phyloP scores from a whole-genome alignment of 2,329 filamentous ascomycete species.

The Venturia pyrina region DNA sequence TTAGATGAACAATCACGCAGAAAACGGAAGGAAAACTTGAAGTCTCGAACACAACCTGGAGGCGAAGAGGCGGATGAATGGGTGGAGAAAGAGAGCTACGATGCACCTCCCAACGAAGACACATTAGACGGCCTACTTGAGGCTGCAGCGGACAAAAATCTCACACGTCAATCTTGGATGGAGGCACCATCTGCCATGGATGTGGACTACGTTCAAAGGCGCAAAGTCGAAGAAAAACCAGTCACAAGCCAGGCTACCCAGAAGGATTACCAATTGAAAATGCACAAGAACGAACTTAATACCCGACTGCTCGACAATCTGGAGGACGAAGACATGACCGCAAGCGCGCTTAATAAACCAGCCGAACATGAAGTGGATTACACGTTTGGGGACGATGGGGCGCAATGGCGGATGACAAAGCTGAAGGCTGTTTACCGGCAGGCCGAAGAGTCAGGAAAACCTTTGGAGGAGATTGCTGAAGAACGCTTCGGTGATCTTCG shows the following conservation, averaged over 20 bases:
- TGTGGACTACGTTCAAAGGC: slow-evolving; percentile 69
- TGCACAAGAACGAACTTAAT: slow-evolving; percentile 79
- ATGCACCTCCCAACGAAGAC: slow-evolving; percentile 31
- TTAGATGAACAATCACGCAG: slow-evolving; percentile 40
- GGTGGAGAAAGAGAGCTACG: slow-evolving; percentile 33
- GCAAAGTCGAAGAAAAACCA: slow-evolving; percentile 38
- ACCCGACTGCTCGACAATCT: slow-evolving; percentile 50
- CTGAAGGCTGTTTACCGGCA: slow-evolving; percentile 74
- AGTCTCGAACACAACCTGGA: background rate
- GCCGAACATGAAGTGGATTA: slow-evolving; percentile 61
- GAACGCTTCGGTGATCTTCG: slow-evolving; percentile 73
- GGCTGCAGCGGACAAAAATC: slow-evolving; percentile 20
- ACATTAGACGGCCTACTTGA: slow-evolving; percentile 33
- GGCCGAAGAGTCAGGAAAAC: slow-evolving; percentile 61
- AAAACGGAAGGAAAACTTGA: slow-evolving; percentile 40
- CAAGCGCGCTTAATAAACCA: slow-evolving; percentile 26
- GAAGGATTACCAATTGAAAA: slow-evolving; percentile 55
- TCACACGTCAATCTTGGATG: slow-evolving; percentile 89
- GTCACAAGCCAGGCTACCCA: slow-evolving; percentile 36
- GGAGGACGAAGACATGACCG: slow-evolving; percentile 44
- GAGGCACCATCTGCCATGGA: slow-evolving; percentile 71
- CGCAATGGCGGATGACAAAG: slow-evolving; percentile 94
- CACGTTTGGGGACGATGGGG: slow-evolving; percentile 79
- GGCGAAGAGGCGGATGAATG: slow-evolving; percentile 32
- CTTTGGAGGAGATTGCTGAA: slow-evolving; percentile 71